phyloP scores from a whole-genome alignment of 2,329 filamentous ascomycete genomes.

The Colletotrichum sp. region DNA sequence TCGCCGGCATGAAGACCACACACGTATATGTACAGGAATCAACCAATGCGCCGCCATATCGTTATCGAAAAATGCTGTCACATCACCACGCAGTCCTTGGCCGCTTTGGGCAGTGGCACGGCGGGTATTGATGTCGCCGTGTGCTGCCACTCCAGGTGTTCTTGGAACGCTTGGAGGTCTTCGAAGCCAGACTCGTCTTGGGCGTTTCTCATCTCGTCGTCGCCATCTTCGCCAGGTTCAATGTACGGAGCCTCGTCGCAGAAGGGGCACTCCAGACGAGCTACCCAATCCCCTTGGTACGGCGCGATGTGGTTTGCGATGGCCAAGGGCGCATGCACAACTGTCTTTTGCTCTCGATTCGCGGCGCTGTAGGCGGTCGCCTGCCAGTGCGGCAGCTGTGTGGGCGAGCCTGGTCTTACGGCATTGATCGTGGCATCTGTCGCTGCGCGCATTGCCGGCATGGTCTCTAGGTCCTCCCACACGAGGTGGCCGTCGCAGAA shows the following conservation, averaged over 20 bases:
- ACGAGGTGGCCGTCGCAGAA: slow-evolving; percentile 66
- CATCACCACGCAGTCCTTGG: slow-evolving; percentile 52
- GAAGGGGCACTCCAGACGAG: slow-evolving; percentile 58
- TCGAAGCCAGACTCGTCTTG: slow-evolving; percentile 55
- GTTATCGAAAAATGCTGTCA: slow-evolving; percentile 30
- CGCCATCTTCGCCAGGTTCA: slow-evolving; percentile 50
- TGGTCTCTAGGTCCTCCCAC: slow-evolving; percentile 60
- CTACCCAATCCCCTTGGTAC: slow-evolving; percentile 54
- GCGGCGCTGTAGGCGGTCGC: slow-evolving; percentile 48
- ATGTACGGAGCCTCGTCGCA: slow-evolving; percentile 57
- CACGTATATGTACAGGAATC: slow-evolving; percentile 1
- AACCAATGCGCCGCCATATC: slow-evolving; percentile 1
- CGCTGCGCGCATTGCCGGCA: slow-evolving; percentile 49
- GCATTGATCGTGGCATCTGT: neutral
- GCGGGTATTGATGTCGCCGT: slow-evolving; percentile 42
- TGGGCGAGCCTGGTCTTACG: slow-evolving; percentile 6
- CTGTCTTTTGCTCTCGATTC: slow-evolving; percentile 45
- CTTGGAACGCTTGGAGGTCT: slow-evolving; percentile 52
- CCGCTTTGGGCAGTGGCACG: slow-evolving; percentile 31
- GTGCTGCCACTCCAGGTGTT: slow-evolving; percentile 64
- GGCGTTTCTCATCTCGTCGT: slow-evolving; percentile 54
- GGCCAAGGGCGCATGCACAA: slow-evolving; percentile 62
- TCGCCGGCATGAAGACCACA: slow-evolving; percentile 3
- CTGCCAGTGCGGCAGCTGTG: slow-evolving; percentile 52
- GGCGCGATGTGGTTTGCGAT: slow-evolving; percentile 64